Evolutionary conservation across 495 filamentous ascomycete species (phyloP).

Genomic region (Aspergillus diversus): DNA sequence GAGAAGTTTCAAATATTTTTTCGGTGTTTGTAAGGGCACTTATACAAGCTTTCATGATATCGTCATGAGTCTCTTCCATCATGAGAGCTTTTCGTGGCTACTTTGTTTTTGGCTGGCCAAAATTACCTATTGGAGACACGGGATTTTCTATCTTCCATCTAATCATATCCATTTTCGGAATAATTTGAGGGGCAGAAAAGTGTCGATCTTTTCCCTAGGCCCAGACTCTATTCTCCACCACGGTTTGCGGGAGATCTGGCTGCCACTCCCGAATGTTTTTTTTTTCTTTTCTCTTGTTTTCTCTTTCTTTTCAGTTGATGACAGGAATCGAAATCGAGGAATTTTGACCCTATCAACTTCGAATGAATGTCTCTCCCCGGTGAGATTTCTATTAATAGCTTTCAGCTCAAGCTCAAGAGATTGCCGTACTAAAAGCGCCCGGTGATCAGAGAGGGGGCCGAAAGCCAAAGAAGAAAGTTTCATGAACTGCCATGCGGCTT

Average conservation of each 20-base stretch:
- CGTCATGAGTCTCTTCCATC: too few relatives aligned
- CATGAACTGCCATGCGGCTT: conserved; percentile 1
- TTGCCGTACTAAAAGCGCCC: not conserved
- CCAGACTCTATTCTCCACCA: conserved; percentile 26
- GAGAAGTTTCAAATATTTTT: too few relatives aligned
- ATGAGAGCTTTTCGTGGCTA: too few relatives aligned
- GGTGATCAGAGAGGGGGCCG: not conserved
- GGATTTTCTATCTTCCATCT: conserved; percentile 7
- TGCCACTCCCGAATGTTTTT: conserved; percentile 12
- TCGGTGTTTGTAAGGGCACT: too few relatives aligned
- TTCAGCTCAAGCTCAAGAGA: not conserved
- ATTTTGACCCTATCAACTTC: too few relatives aligned
- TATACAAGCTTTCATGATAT: too few relatives aligned
- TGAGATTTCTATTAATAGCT: too few relatives aligned
- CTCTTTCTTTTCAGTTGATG: not conserved
- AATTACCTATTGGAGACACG: too few relatives aligned
- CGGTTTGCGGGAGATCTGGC: conserved; percentile 25
- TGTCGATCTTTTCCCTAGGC: conserved; percentile 10
- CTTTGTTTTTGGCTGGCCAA: too few relatives aligned
- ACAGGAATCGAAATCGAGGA: not conserved
- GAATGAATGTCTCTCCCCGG: too few relatives aligned
- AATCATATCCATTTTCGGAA: conserved; percentile 1
- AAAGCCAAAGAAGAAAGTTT: not conserved
- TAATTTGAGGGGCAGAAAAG: conserved; percentile 8
- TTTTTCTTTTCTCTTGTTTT: not conserved